These are phyloP conservation scores for Lentinula novae-zelandiae DNA, from an alignment of 1,284 basidiomycete genomes.

Conservation along the genomic window DNA sequence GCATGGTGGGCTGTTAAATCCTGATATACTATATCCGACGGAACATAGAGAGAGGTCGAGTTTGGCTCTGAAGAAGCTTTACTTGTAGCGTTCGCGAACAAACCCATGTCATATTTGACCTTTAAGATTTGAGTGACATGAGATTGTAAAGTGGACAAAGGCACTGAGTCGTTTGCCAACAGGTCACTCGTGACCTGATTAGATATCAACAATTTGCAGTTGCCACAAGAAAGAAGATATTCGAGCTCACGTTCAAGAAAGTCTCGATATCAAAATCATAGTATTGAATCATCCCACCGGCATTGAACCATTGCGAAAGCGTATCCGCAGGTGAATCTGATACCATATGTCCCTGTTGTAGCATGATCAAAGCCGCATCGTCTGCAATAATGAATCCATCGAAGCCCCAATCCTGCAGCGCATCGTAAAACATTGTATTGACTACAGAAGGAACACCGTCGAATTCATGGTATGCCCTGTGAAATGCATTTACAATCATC, in stretches of 20 bases:
- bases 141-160: conserved; percentile 15
- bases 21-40: conserved; percentile 18
- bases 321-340: conserved; percentile 20
- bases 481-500: background rate
- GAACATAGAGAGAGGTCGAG: conserved; percentile 21
- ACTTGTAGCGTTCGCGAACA: conserved; percentile 17
- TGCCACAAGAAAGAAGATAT: background rate
- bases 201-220: conserved; percentile 13
- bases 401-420: conserved; percentile 23
- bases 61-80: background rate
- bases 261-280: conserved; percentile 24
- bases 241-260: conserved; percentile 18
- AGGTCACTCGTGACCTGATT: conserved; percentile 7
- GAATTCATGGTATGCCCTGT: conserved; percentile 25
- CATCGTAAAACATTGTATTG: conserved; percentile 23
- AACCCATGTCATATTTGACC: conserved; percentile 26
- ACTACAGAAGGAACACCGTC: conserved; percentile 24
- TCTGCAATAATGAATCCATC: conserved; percentile 26
- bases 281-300: conserved; percentile 25
- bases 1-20: conserved; percentile 19
- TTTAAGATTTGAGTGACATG: conserved; percentile 20
- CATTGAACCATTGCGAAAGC: conserved; percentile 28
- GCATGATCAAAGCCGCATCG: conserved; percentile 20
- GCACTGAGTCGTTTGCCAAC: background rate
- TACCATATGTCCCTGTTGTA: conserved; percentile 21